phyloP scores from a whole-genome alignment of 2,329 filamentous ascomycete genomes.

The Aspergillus puulaauensis region DNA sequence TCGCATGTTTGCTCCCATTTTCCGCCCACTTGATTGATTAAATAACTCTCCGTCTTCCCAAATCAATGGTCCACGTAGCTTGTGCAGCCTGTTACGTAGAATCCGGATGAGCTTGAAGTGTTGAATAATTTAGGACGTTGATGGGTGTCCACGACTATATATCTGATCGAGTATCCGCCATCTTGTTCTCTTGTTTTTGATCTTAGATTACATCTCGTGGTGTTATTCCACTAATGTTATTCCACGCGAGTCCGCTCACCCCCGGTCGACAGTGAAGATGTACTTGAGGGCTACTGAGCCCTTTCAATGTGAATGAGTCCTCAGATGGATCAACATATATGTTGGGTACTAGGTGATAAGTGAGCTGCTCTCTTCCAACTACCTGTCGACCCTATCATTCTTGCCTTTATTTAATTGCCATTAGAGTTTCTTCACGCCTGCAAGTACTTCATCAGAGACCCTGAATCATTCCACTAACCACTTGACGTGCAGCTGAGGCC shows the following conservation, averaged over 20 bases:
- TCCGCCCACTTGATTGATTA: constrained; percentile 20
- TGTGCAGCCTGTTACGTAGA: constrained; percentile 10
- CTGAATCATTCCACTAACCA: not conserved
- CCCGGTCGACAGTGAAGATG: not conserved
- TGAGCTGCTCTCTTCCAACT: not conserved
- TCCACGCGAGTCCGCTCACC: not conserved
- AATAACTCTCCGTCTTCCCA: constrained; percentile 11
- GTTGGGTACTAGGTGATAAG: not conserved
- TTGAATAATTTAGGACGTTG: constrained; percentile 1
- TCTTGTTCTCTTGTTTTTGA: not conserved
- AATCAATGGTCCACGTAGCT: constrained; percentile 33
- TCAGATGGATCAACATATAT: not conserved
- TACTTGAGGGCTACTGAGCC: not conserved
- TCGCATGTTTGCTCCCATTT: constrained; percentile 21
- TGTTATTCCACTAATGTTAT: too few species aligned
- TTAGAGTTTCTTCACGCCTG: constrained; percentile 7
- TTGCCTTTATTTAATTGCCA: not conserved
- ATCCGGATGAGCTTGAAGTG: constrained; percentile 8
- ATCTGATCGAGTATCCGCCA: not conserved
- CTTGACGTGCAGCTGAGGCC: constrained; percentile 3
- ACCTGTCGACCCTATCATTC: not conserved
- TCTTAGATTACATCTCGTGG: not conserved
- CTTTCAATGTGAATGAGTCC: not conserved
- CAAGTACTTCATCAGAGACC: not conserved
- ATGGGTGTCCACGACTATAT: constrained; percentile 1